phyloP scores from a whole-genome alignment of 2,329 filamentous ascomycete species.

The Colletotrichum sp. region DNA sequence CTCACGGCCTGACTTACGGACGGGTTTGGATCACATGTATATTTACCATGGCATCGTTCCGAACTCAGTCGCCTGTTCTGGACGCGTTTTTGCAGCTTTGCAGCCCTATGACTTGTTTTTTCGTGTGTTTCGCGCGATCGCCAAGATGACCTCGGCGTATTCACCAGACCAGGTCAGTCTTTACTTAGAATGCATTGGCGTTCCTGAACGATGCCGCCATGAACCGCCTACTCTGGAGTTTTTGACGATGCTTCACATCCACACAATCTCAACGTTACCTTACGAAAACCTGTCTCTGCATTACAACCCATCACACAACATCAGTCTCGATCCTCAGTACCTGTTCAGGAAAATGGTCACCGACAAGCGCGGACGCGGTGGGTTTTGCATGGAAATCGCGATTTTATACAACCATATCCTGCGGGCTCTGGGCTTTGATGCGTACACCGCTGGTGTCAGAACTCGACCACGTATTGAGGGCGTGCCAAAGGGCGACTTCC shows the following conservation, averaged over 20 bases:
- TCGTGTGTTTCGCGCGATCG: not conserved
- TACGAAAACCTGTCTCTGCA: slow-evolving; percentile 64
- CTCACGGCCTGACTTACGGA: not conserved
- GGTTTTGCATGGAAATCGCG: slow-evolving; percentile 66
- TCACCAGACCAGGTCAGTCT: not conserved
- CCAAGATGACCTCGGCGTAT: not conserved
- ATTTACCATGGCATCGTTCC: not conserved
- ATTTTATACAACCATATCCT: slow-evolving; percentile 61
- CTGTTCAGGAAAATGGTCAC: slow-evolving; percentile 56
- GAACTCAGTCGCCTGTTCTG: not conserved
- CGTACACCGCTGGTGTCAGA: slow-evolving; percentile 62
- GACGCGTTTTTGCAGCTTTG: not conserved
- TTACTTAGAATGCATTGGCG: not conserved
- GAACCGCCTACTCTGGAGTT: not conserved
- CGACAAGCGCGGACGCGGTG: slow-evolving; percentile 49
- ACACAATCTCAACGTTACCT: slow-evolving; percentile 56
- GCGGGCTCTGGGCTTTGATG: slow-evolving; percentile 53
- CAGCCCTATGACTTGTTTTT: not conserved
- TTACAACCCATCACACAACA: slow-evolving; percentile 45
- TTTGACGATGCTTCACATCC: slow-evolving; percentile 34
- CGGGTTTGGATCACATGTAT: not conserved
- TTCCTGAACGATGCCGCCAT: not conserved
- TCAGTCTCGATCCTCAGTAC: slow-evolving; percentile 49
- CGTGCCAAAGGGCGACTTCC: slow-evolving; percentile 45
- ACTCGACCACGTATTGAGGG: slow-evolving; percentile 44